A percentile compares a stretch with the other conserved stretches of the same genome.
These are phyloP conservation scores for Malassezia pachydermatis DNA, from an alignment of 1,284 basidiomycete genomes.

Conservation along the genomic window DNA sequence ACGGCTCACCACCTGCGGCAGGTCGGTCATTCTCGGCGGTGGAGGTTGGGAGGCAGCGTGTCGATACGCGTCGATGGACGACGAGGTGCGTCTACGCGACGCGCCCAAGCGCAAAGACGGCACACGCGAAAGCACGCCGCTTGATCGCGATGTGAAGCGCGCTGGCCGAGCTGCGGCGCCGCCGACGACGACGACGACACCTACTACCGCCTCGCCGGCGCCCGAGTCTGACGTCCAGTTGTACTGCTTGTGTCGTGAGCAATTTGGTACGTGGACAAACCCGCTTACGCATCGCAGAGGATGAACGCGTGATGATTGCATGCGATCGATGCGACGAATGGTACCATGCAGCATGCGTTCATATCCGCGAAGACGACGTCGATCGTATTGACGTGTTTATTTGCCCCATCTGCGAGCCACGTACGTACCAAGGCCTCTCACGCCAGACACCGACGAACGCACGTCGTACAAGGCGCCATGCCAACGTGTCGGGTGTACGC, in stretches of 20 bases:
- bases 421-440: conserved; percentile 7
- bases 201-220: background rate
- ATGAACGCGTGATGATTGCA: conserved; percentile 39
- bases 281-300: conserved; percentile 15
- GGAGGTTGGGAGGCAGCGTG: background rate
- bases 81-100: too few relatives aligned
- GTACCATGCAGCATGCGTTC: conserved; percentile 36
- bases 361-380: conserved; percentile 25
- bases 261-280: conserved; percentile 1
- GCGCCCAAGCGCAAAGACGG: background rate
- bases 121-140: background rate
- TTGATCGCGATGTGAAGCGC: conserved; percentile 5
- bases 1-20: conserved; percentile 1
- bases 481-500: conserved; percentile 19
- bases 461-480: conserved; percentile 34
- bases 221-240: conserved; percentile 2
- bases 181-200: background rate
- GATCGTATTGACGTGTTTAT: conserved; percentile 35
- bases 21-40: background rate
- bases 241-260: conserved; percentile 12
- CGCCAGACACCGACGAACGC: conserved; percentile 8
- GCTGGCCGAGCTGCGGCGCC: too few relatives aligned
- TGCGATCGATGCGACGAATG: conserved; percentile 41
- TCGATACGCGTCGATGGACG: background rate
- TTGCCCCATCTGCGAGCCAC: conserved; percentile 26